Evolutionary conservation across 2,329 filamentous ascomycete genomes (phyloP).

Genomic region (Berkeleyomyces rouxiae): DNA sequence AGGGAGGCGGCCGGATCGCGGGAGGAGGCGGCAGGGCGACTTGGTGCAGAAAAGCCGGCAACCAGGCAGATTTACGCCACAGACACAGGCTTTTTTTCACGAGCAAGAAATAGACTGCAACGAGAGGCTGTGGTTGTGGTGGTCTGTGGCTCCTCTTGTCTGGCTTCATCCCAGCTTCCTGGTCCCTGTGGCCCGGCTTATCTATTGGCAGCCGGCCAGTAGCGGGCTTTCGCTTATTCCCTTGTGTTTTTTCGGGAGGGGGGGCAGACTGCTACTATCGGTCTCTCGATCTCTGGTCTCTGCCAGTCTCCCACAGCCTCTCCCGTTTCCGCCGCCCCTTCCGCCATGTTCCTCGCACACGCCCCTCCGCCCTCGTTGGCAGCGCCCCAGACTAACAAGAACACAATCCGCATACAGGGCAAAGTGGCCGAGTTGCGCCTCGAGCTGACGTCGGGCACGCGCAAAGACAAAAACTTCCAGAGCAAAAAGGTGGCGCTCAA

Average conservation of each 20-base stretch:
- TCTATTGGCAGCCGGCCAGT: background rate
- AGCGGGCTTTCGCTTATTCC: background rate
- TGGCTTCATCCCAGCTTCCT: background rate
- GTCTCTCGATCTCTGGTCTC: background rate
- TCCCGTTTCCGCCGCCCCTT: background rate
- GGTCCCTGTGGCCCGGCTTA: background rate
- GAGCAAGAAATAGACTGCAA: no score
- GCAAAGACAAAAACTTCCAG: slow-evolving; percentile 94
- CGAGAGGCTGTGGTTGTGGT: background rate
- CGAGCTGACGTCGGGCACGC: slow-evolving; percentile 71
- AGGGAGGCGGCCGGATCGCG: no score
- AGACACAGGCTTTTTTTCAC: background rate
- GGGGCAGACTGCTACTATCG: background rate
- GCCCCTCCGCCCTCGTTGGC: slow-evolving; percentile 25
- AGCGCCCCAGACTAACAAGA: slow-evolving; percentile 10
- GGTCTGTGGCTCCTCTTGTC: background rate
- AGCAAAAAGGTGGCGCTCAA: slow-evolving; percentile 96
- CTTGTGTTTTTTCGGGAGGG: background rate
- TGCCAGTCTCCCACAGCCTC: background rate
- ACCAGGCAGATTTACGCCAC: background rate
- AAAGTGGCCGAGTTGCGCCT: slow-evolving; percentile 94
- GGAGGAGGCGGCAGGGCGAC: no score
- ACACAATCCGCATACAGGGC: slow-evolving; percentile 51
- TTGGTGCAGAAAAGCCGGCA: no score
- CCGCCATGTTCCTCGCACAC: slow-evolving; percentile 37